Percentiles rank a stretch among this genome's conserved stretches.
Evolutionary conservation across 805 yeast genomes (phyloP).

Genomic region (Cyberlindnera xishuangbannaensis): DNA sequence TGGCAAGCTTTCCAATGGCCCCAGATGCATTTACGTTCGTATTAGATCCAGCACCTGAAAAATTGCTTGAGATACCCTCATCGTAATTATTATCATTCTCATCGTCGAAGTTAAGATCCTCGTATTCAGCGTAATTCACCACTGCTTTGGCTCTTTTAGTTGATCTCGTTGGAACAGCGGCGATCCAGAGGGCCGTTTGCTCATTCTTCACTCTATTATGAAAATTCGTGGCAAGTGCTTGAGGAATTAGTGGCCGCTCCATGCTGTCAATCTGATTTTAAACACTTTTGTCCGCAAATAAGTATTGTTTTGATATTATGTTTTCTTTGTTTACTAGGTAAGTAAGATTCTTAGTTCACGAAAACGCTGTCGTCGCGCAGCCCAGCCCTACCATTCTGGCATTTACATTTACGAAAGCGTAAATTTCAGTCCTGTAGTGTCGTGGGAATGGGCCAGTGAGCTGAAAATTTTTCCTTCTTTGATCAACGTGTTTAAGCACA

Average conservation of each 20-base stretch:
- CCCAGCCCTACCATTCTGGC: constrained; percentile 5
- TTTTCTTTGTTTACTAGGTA: too few species aligned
- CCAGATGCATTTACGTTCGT: constrained; percentile 1
- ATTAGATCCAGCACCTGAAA: constrained; percentile 2
- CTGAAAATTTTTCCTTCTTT: constrained; percentile 4
- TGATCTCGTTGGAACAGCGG: constrained; percentile 71
- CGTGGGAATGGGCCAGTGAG: background rate
- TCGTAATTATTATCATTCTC: constrained; percentile 34
- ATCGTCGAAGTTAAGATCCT: constrained; percentile 53
- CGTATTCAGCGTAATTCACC: constrained; percentile 81
- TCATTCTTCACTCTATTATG: constrained; percentile 67
- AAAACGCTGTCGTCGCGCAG: background rate
- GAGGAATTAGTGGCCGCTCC: constrained; percentile 45
- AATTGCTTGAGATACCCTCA: constrained; percentile 8
- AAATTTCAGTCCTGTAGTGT: constrained; percentile 1
- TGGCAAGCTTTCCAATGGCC: constrained; percentile 17
- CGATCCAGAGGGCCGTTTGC: constrained; percentile 64
- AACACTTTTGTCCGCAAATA: too few species aligned
- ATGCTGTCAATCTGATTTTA: too few species aligned
- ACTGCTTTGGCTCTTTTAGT: constrained; percentile 68
- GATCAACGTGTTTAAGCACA: too few species aligned
- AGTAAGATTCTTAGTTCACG: background rate
- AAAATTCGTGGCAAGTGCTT: constrained; percentile 74
- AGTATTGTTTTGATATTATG: too few species aligned
- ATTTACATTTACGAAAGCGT: constrained; percentile 1